Base-by-base conservation (phyloP, 805 yeast genomes). In the Candida qinlingensis region DNA sequence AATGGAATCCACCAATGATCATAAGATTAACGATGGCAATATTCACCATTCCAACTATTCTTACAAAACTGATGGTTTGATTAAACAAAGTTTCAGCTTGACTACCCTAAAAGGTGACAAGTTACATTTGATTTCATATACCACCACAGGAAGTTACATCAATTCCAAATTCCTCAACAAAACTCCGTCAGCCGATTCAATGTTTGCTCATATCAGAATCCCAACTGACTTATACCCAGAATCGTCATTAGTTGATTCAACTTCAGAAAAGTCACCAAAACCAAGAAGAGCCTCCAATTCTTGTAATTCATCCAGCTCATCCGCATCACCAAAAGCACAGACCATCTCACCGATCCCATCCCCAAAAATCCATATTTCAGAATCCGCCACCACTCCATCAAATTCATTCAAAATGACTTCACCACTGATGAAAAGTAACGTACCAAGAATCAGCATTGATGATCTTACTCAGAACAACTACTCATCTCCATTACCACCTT, bases 41-140 rank as follows among this genome's bases (percentile, higher is more conserved):
- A 37, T 45, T 27, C 44, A 29, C 25, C 39, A 42, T 19, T 42
- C 53, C 3, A 46, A 47, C 6, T 71, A 64, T 56, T 53, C 68
- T 13, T 71, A 73, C 58, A 75, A 77, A 55, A 62, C 69, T 3
- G 67, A 76, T 54, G 88, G 90, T 0, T 64, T 85, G 5, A 67
- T 81, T 55, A 85, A 85, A 59, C 87, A 83, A 62, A 76, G 84
- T 31, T 81, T 83, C 55, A 74, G 84, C 4, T 64, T 81, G 37
- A 72, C 78, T 7, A 75, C 83, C 7, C 68, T 72, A 28, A 76
- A 72, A 31, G 75, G 76, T 41, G 75, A 75, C 42, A 80, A 77
- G 50, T 62, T 79, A 28, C 90, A 85, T 55, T 65, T 85, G 47
- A 82, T 85, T 27, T 74, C 84, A 30, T 85, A 85, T 62, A 67